Percentiles rank a stretch among this genome's conserved stretches.
Conservation (phyloP, 257 asterid genomes). For the Anisodus tanguticus region DNA sequence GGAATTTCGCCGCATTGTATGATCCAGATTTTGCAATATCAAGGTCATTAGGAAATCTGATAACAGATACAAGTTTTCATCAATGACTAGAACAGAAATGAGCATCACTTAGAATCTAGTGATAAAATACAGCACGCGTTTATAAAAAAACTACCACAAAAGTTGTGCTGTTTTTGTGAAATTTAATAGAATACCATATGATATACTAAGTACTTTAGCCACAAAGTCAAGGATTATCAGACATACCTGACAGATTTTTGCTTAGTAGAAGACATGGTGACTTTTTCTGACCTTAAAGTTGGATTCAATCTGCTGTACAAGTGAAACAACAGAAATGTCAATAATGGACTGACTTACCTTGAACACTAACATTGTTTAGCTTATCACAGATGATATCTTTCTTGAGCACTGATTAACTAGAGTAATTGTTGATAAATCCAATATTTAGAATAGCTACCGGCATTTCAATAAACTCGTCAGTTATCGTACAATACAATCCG, state of each 20-base stretch:
- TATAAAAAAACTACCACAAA: not conserved
- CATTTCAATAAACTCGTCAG: not conserved
- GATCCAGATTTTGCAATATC: slow-evolving; percentile 40
- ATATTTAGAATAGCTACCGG: not conserved
- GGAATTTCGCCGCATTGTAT: not conserved
- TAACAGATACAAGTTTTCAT: not conserved
- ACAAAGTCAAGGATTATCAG: slow-evolving; percentile 10
- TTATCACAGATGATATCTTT: too few relatives aligned
- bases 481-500: too few relatives aligned
- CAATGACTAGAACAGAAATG: not conserved
- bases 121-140: not conserved
- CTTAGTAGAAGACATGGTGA: slow-evolving; percentile 19
- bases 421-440: not conserved
- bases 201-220: not conserved
- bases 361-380: not conserved
- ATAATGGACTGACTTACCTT: not conserved
- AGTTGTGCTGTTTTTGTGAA: not conserved
- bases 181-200: not conserved
- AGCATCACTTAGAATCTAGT: not conserved
- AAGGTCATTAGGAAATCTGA: slow-evolving; percentile 51
- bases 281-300: not conserved
- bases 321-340: not conserved
- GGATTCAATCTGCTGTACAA: not conserved
- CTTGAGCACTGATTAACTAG: not conserved
- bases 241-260: slow-evolving; percentile 24